phyloP scores from a whole-genome alignment of 2,329 filamentous ascomycete genomes.

The Aspergillus hortae region DNA sequence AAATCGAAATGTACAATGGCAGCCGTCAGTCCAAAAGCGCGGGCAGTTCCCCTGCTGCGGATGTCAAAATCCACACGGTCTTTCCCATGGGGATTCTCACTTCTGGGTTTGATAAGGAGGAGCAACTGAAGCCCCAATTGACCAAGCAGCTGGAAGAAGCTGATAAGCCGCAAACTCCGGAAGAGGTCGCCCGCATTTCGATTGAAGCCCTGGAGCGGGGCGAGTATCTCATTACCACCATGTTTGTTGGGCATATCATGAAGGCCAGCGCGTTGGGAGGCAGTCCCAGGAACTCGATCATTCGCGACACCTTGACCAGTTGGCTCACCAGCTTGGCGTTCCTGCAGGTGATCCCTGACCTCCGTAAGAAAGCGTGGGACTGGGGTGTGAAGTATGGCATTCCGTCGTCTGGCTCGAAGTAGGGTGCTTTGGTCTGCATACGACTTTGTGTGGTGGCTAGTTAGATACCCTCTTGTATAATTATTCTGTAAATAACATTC shows the following conservation, averaged over 20 bases:
- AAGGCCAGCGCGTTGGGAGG: slow-evolving; percentile 55
- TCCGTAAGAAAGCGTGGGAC: slow-evolving; percentile 54
- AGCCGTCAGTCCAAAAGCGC: slow-evolving; percentile 42
- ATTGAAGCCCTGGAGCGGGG: slow-evolving; percentile 76
- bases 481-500: slow-evolving; percentile 1
- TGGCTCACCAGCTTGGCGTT: slow-evolving; percentile 54
- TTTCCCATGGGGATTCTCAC: slow-evolving; percentile 79
- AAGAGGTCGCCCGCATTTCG: slow-evolving; percentile 68
- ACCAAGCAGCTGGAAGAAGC: slow-evolving; percentile 75
- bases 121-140: slow-evolving; percentile 72
- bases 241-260: slow-evolving; percentile 69
- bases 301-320: slow-evolving; percentile 53
- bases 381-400: slow-evolving; percentile 56
- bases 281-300: slow-evolving; percentile 50
- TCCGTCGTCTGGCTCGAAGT: slow-evolving; percentile 13
- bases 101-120: slow-evolving; percentile 72
- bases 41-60: slow-evolving; percentile 50
- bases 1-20: slow-evolving; percentile 80
- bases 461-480: slow-evolving; percentile 26
- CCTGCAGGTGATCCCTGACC: slow-evolving; percentile 55
- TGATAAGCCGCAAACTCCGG: slow-evolving; percentile 76
- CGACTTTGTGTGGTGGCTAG: slow-evolving; percentile 15
- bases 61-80: slow-evolving; percentile 76
- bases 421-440: slow-evolving; percentile 8
- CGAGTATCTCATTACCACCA: slow-evolving; percentile 74